Evolutionary conservation across 331 rosid genomes (phyloP).

Genomic region (Erythrophleum ivorense): DNA sequence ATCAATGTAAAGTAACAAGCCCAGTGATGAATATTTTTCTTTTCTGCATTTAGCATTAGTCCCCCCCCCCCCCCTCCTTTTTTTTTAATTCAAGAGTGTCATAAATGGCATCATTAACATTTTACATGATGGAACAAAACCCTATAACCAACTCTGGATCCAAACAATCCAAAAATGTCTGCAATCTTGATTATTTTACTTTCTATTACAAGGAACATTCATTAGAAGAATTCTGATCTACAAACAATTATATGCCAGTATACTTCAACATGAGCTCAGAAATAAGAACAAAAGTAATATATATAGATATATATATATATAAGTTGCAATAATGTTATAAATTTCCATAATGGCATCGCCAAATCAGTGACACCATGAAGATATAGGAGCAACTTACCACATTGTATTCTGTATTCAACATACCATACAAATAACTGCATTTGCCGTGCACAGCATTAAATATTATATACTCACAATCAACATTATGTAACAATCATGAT

Average conservation of each 20-base stretch:
- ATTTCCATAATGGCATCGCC: constrained; percentile 24
- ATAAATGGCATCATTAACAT: constrained; percentile 21
- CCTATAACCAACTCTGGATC: constrained; percentile 8
- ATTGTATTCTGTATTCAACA: constrained; percentile 22
- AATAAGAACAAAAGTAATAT: background rate
- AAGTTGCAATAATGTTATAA: constrained; percentile 22
- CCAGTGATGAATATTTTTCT: constrained; percentile 12
- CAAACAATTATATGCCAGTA: constrained; percentile 13
- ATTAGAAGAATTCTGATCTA: constrained; percentile 31
- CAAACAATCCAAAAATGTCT: constrained; percentile 12
- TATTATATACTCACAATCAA: constrained; percentile 24
- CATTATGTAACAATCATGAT: constrained; percentile 35
- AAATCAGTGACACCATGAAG: constrained; percentile 19
- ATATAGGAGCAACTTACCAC: constrained; percentile 23
- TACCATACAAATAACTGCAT: constrained; percentile 25
- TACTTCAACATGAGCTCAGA: constrained; percentile 19
- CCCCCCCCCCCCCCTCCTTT: background rate
- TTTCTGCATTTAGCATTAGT: constrained; percentile 30
- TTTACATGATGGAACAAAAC: constrained; percentile 36
- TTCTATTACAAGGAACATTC: constrained; percentile 26
- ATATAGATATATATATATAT: background rate
- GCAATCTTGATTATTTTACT: background rate
- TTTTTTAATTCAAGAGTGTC: background rate
- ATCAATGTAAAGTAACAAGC: constrained; percentile 3
- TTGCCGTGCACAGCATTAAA: constrained; percentile 1